Conservation (phyloP, 1,284 basidiomycete species). For the Ceratobasidium sp. region DNA sequence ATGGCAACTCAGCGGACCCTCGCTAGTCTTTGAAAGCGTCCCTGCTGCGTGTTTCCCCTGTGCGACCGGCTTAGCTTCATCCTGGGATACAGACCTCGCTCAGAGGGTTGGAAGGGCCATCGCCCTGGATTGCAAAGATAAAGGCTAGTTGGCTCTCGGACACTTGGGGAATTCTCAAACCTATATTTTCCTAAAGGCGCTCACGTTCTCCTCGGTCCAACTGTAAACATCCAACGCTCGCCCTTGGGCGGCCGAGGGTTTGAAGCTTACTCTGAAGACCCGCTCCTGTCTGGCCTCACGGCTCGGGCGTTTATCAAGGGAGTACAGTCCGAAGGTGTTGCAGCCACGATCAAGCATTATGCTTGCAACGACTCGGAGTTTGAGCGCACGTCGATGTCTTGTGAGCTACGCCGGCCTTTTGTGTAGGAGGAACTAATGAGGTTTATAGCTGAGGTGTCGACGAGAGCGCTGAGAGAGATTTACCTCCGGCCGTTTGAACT, state of each 20-base stretch:
- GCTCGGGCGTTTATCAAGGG: conserved; percentile 73
- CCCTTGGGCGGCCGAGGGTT: conserved; percentile 45
- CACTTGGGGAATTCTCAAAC: not conserved
- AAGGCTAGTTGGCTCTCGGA: not conserved
- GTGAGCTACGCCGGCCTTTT: conserved; percentile 44
- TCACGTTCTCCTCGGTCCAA: conserved; percentile 48
- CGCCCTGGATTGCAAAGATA: conserved; percentile 46
- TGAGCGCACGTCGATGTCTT: conserved; percentile 50
- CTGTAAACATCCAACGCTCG: conserved; percentile 49
- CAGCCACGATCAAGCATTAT: conserved; percentile 62
- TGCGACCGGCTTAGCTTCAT: conserved; percentile 49
- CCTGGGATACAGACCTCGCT: conserved; percentile 48
- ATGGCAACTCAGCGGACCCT: not conserved
- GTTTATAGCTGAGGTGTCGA: conserved; percentile 66
- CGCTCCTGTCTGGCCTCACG: conserved; percentile 60
- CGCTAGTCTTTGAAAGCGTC: conserved; percentile 10
- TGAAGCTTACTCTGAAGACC: conserved; percentile 52
- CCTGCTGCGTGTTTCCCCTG: conserved; percentile 36
- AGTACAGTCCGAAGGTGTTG: conserved; percentile 63
- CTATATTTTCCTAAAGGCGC: not conserved
- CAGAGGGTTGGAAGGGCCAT: conserved; percentile 44
- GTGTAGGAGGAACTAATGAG: conserved; percentile 45
- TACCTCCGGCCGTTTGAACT: conserved; percentile 72
- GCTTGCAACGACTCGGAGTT: conserved; percentile 51
- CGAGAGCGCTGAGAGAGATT: conserved; percentile 72